These are phyloP conservation scores for Xylaria intraflava DNA, from an alignment of 495 filamentous ascomycete genomes.

Conservation along the genomic window DNA sequence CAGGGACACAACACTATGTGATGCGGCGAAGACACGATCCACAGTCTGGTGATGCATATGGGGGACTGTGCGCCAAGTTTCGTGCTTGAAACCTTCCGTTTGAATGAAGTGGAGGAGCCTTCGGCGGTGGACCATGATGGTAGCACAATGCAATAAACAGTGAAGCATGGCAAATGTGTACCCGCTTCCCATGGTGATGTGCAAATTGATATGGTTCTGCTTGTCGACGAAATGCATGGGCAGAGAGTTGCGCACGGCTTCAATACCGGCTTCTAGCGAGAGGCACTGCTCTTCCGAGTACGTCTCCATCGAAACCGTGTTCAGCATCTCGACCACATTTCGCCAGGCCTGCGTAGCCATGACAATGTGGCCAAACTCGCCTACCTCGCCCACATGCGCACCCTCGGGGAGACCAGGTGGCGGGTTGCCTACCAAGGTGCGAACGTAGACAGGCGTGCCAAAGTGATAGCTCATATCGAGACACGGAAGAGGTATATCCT, in stretches of 20 bases:
- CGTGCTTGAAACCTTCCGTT: constrained; percentile 38
- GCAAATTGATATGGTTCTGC: constrained; percentile 43
- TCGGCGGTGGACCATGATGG: constrained; percentile 46
- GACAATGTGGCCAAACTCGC: constrained; percentile 47
- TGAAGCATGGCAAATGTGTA: constrained; percentile 48
- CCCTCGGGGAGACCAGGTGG: constrained; percentile 30
- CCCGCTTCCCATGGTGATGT: constrained; percentile 49
- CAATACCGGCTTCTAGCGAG: constrained; percentile 38
- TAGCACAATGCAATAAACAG: constrained; percentile 44
- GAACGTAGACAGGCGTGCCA: constrained; percentile 41
- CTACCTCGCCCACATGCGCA: constrained; percentile 34
- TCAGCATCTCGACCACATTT: constrained; percentile 47
- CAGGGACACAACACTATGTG: constrained; percentile 42
- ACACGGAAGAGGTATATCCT: constrained; percentile 43
- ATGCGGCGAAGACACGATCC: constrained; percentile 43
- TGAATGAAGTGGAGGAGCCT: constrained; percentile 44
- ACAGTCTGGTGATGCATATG: constrained; percentile 35
- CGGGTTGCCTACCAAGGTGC: constrained; percentile 34
- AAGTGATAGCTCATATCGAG: constrained; percentile 46
- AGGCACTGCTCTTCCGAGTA: constrained; percentile 41
- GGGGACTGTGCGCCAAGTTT: constrained; percentile 36
- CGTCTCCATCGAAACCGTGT: constrained; percentile 36
- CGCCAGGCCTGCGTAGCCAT: constrained; percentile 47
- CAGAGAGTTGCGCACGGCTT: constrained; percentile 36
- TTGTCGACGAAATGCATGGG: constrained; percentile 46